phyloP scores from a whole-genome alignment of 2,329 filamentous ascomycete species.

The Diaporthe eres region DNA sequence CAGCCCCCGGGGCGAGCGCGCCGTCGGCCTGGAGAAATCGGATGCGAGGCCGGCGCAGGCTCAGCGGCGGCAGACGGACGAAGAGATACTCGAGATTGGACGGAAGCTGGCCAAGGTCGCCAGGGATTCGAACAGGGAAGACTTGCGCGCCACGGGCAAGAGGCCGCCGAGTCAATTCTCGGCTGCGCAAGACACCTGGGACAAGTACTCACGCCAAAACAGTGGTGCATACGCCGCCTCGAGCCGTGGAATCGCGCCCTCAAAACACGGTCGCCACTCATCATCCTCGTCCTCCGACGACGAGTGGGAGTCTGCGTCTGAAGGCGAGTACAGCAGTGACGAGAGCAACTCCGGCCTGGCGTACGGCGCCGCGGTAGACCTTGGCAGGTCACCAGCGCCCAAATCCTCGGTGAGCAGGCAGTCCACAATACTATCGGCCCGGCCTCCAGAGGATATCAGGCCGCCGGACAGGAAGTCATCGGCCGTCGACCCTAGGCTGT shows the following conservation, averaged over 20 bases:
- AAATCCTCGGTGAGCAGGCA: constrained; percentile 28
- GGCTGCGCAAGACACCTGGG: constrained; percentile 58
- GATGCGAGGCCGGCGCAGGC: constrained; percentile 35
- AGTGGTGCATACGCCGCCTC: constrained; percentile 50
- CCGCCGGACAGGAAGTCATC: constrained; percentile 58
- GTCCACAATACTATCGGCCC: constrained; percentile 5
- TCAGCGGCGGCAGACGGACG: constrained; percentile 62
- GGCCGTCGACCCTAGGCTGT: constrained; percentile 70
- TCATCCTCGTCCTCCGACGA: constrained; percentile 61
- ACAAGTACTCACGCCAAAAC: constrained; percentile 57
- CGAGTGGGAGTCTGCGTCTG: constrained; percentile 71
- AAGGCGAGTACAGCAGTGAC: constrained; percentile 60
- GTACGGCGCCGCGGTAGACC: constrained; percentile 56
- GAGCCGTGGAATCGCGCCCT: constrained; percentile 56
- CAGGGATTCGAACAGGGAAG: constrained; percentile 64
- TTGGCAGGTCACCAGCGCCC: constrained; percentile 49
- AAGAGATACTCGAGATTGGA: constrained; percentile 70
- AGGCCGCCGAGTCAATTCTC: constrained; percentile 54
- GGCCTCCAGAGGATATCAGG: constrained; percentile 40
- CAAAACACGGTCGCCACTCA: constrained; percentile 53
- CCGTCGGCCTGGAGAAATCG: constrained; percentile 28
- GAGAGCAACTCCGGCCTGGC: constrained; percentile 57
- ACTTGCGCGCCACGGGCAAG: constrained; percentile 59
- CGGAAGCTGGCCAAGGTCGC: constrained; percentile 68
- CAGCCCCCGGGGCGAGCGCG: constrained; percentile 46